phyloP scores from a whole-genome alignment of 768 basidiomycete genomes.

The Chiua virens region DNA sequence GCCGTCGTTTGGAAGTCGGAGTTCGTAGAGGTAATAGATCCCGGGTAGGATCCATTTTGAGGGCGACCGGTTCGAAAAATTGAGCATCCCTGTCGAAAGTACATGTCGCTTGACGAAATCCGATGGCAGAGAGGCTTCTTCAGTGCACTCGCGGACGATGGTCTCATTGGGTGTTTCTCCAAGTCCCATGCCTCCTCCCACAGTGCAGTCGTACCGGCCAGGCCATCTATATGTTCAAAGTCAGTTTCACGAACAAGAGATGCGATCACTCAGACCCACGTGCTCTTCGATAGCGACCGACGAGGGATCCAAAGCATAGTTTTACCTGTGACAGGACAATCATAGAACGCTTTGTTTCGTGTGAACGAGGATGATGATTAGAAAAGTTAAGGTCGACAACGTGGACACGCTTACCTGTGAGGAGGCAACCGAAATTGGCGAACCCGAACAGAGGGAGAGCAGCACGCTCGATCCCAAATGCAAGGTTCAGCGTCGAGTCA shows the following conservation, averaged over 20 bases:
- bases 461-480: conserved; percentile 43
- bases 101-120: conserved; percentile 34
- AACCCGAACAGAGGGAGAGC: conserved; percentile 46
- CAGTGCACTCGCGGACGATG: conserved; percentile 42
- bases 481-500: conserved; percentile 13
- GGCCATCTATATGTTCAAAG: conserved; percentile 17
- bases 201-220: conserved; percentile 43
- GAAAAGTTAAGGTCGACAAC: background rate
- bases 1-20: conserved; percentile 38
- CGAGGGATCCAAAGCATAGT: conserved; percentile 42
- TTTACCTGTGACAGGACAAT: conserved; percentile 28
- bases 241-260: background rate
- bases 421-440: conserved; percentile 43
- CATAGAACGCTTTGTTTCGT: conserved; percentile 32
- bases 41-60: conserved; percentile 45
- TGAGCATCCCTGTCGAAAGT: conserved; percentile 37
- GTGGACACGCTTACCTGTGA: conserved; percentile 32
- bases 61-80: conserved; percentile 43
- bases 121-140: conserved; percentile 43
- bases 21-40: conserved; percentile 45
- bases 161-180: conserved; percentile 38
- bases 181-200: conserved; percentile 43
- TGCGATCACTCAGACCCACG: conserved; percentile 26
- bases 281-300: conserved; percentile 40
- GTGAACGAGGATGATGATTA: background rate